Conservation (phyloP, 2,329 filamentous ascomycete species). For the Xylariomycetidae sp. region DNA sequence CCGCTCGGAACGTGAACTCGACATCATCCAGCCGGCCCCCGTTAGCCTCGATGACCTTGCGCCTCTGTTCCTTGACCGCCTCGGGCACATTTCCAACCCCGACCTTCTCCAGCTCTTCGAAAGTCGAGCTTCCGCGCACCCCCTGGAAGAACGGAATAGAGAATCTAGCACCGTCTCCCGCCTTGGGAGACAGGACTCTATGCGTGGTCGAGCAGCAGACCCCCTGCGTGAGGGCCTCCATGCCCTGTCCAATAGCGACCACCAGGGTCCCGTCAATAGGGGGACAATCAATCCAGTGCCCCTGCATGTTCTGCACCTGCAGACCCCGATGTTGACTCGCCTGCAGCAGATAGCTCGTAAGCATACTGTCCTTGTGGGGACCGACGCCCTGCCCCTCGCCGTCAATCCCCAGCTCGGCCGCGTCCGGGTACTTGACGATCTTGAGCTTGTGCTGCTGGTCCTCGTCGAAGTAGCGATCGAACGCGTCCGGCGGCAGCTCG, state of each 20-base stretch:
- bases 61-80: constrained; percentile 57
- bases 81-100: constrained; percentile 57
- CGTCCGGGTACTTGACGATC: constrained; percentile 81
- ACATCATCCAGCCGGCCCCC: constrained; percentile 64
- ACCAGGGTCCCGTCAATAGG: constrained; percentile 74
- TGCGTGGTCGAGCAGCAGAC: constrained; percentile 82
- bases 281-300: constrained; percentile 78
- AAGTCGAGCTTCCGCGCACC: constrained; percentile 71
- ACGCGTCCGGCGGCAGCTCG: constrained; percentile 62
- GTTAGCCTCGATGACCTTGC: constrained; percentile 51
- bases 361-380: constrained; percentile 82
- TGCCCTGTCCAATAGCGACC: constrained; percentile 80
- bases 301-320: constrained; percentile 76
- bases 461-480: constrained; percentile 73
- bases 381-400: constrained; percentile 57
- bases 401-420: constrained; percentile 49
- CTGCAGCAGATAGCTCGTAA: constrained; percentile 77
- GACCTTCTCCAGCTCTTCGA: constrained; percentile 66
- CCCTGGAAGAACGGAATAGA: constrained; percentile 88
- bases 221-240: constrained; percentile 79
- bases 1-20: constrained; percentile 79
- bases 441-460: constrained; percentile 81
- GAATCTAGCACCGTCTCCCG: constrained; percentile 68
- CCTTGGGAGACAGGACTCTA: constrained; percentile 68
- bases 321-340: constrained; percentile 70